These are phyloP conservation scores for Tolypocladium nubicola DNA, from an alignment of 2,329 filamentous ascomycete genomes.

Conservation along the genomic window DNA sequence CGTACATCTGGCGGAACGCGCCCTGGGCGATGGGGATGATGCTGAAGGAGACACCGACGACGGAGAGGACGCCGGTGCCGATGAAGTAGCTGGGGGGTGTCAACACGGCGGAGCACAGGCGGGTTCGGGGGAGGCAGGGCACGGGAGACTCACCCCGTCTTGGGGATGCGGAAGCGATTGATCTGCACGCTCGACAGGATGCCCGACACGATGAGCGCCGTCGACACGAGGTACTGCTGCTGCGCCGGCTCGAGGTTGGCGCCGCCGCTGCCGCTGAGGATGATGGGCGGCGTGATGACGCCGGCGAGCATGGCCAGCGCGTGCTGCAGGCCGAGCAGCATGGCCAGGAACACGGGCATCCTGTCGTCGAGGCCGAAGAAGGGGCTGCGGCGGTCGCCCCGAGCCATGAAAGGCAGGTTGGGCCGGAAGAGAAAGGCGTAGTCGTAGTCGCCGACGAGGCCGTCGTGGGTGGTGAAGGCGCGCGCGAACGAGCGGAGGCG, in stretches of 20 bases:
- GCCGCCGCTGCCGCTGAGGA: conserved; percentile 50
- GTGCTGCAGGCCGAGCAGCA: conserved; percentile 72
- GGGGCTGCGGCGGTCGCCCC: conserved; percentile 42
- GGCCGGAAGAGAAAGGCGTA: conserved; percentile 80
- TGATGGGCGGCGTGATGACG: conserved; percentile 69
- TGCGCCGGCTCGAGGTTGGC: conserved; percentile 51
- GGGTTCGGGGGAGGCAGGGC: neutral
- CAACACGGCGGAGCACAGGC: neutral
- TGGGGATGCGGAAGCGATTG: conserved; percentile 61
- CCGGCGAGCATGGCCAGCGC: conserved; percentile 66
- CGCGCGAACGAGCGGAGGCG: conserved; percentile 16
- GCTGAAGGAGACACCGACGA: conserved; percentile 48
- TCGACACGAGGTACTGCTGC: conserved; percentile 70
- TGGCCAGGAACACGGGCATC: conserved; percentile 64
- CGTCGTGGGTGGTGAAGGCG: conserved; percentile 50
- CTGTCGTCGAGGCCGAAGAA: conserved; percentile 77
- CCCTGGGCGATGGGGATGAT: conserved; percentile 40
- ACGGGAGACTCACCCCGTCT: conserved; percentile 38
- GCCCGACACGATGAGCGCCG: conserved; percentile 68
- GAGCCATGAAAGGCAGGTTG: conserved; percentile 71
- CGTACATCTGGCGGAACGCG: conserved; percentile 68
- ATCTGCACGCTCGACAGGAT: conserved; percentile 68
- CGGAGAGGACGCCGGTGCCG: conserved; percentile 70
- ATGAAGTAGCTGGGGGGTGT: conserved; percentile 50
- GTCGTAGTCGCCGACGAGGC: conserved; percentile 77